Evolutionary conservation across 345 rosid genomes (phyloP).

Genomic region (Eucalyptus cloeziana): DNA sequence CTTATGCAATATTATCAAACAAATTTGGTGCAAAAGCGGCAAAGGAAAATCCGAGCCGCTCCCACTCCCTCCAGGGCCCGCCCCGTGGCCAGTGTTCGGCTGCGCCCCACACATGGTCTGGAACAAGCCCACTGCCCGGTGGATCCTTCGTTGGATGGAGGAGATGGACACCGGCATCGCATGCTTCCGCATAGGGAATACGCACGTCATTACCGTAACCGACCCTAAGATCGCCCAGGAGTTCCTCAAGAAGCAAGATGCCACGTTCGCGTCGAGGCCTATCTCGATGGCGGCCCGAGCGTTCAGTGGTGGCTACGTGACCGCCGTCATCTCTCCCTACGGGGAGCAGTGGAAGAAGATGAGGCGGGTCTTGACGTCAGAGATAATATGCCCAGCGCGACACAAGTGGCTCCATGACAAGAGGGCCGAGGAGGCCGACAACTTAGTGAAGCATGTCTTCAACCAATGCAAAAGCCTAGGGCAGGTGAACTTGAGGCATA

Average conservation of each 20-base stretch:
- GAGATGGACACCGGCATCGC: neutral
- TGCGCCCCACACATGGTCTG: neutral
- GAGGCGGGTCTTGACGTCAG: constrained; percentile 18
- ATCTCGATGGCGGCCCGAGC: neutral
- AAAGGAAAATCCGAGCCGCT: neutral
- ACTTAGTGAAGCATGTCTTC: constrained; percentile 15
- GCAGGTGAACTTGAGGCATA: neutral
- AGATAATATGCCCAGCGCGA: constrained; percentile 1
- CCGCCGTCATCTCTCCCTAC: neutral
- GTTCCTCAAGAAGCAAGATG: constrained; percentile 17
- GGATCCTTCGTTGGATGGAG: neutral
- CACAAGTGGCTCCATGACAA: constrained; percentile 7
- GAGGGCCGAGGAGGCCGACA: constrained; percentile 33
- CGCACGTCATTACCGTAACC: constrained; percentile 8
- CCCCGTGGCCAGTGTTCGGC: neutral
- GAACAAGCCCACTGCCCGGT: neutral
- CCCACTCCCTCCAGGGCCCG: neutral
- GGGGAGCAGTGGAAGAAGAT: constrained; percentile 31
- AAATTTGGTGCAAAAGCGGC: neutral
- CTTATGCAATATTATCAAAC: neutral
- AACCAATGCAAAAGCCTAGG: constrained; percentile 1
- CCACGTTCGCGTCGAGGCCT: constrained; percentile 17
- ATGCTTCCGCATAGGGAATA: neutral
- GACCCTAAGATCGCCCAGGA: constrained; percentile 23
- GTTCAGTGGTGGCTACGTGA: constrained; percentile 1